Base-by-base conservation (phyloP, 2,329 filamentous ascomycete genomes). In the Diaporthe amygdali region DNA sequence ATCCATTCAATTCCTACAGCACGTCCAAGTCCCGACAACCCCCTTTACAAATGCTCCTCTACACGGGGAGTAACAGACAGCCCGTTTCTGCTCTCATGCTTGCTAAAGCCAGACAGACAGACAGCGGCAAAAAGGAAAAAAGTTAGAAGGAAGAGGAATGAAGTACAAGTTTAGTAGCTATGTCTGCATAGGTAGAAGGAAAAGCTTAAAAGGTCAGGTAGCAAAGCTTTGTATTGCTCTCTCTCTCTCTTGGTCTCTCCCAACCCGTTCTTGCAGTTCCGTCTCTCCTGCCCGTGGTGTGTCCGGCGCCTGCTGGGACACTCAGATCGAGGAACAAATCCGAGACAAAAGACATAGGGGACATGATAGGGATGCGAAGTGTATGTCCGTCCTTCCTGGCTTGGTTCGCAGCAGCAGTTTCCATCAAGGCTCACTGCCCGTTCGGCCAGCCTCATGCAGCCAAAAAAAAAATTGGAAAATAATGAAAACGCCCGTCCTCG, bases 401-500 rank as follows among this genome's bases (percentile, higher is more conserved):
- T 44, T 30, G 27, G 44, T 41, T 49, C 10, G 54, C 64, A 47
- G 54, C 54, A 54, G 30, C 20, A 14, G 47, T 20, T 37, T 47
- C 63, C 59, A 68, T 68, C 66, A 49, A 68, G 41, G 66, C 41
- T 51, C 55, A 37, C 63, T 44, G 52, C 56, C 32, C 14, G 3
- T 22, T 32, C 39, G 54, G 32, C 52, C 66, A 47, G 52, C 66
- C 66, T 59, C 66, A 34, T 59, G 52, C 27, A 68, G 47, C 10
- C 34, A 46, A 49, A 30, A 14, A 25, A n/a, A 20, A 54, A 39
- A 39, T 14, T n/a, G n/a, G 22, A 56, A 49, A 70, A 56, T 32
- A 56, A 32, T 72, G 49, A 56, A 49, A 70, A 72, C 71, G 71
- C 71, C 71, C 49, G 61, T 25, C 71, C 39, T 56, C 52, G 27